Conservation (phyloP, 257 asterid genomes). For the Craterostigma plantagineum region DNA sequence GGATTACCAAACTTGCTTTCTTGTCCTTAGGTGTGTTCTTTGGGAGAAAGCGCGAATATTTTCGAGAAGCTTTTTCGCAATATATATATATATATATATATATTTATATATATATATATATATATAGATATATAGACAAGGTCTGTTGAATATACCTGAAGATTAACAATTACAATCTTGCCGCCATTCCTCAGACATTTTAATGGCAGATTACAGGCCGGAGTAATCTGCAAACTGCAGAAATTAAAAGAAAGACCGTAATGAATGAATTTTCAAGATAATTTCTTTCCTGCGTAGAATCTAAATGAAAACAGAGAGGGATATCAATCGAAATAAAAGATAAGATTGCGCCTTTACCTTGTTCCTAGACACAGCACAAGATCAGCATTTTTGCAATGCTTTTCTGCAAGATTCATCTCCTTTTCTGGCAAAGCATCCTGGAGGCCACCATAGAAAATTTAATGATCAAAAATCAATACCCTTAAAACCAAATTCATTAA, state of each 20-base stretch:
- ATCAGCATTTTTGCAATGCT: conserved; percentile 89
- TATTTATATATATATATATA: too few species aligned
- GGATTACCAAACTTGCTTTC: conserved; percentile 82
- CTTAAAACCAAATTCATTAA: too few species aligned
- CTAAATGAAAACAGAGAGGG: too few species aligned
- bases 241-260: conserved; percentile 12
- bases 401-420: conserved; percentile 87
- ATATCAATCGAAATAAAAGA: too few species aligned
- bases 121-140: too few species aligned
- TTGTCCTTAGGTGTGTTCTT: conserved; percentile 98
- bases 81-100: too few species aligned
- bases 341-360: conserved; percentile 27
- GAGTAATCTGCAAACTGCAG: conserved; percentile 92
- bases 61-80: too few species aligned
- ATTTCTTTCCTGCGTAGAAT: too few species aligned
- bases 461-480: too few species aligned
- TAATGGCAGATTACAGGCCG: conserved; percentile 92
- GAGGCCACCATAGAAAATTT: not conserved
- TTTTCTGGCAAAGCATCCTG: conserved; percentile 89
- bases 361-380: conserved; percentile 85
- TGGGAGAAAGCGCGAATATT: not conserved
- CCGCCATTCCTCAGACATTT: conserved; percentile 80
- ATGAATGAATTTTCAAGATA: conserved; percentile 3
- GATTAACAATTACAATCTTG: conserved; percentile 80
- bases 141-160: conserved; percentile 55